Evolutionary conservation across 2,329 filamentous ascomycete species (phyloP).

Genomic region (Huntiella abstrusa): DNA sequence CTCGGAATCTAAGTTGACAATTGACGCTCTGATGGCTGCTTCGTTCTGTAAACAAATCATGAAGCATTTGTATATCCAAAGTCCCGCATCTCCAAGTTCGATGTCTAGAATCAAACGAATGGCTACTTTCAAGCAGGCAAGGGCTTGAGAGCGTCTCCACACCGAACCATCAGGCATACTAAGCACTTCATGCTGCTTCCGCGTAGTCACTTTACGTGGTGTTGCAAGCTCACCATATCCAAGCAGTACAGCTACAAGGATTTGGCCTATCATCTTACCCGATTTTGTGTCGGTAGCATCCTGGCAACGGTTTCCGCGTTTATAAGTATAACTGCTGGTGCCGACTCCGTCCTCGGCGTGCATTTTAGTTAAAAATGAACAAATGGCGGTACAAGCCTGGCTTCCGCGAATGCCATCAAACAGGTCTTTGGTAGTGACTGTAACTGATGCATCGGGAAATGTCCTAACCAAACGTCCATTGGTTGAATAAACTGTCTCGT

Average conservation of each 20-base stretch:
- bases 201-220: slow-evolving; percentile 24
- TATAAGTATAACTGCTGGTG: slow-evolving; percentile 15
- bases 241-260: slow-evolving; percentile 23
- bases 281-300: slow-evolving; percentile 31
- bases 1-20: too few relatives aligned
- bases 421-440: too few relatives aligned
- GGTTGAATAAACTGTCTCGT: slow-evolving; percentile 15
- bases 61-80: slow-evolving; percentile 28
- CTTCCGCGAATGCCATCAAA: too few relatives aligned
- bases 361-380: slow-evolving; percentile 15
- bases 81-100: neutral
- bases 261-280: slow-evolving; percentile 32
- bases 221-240: slow-evolving; percentile 17
- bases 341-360: slow-evolving; percentile 14
- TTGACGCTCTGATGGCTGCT: too few relatives aligned
- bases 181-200: slow-evolving; percentile 34
- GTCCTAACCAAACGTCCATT: slow-evolving; percentile 16
- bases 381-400: too few relatives aligned
- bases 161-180: slow-evolving; percentile 19
- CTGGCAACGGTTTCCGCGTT: slow-evolving; percentile 18
- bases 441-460: slow-evolving; percentile 16
- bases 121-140: slow-evolving; percentile 34
- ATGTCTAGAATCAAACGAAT: slow-evolving; percentile 21
- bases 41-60: slow-evolving; percentile 26
- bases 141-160: slow-evolving; percentile 34